A percentile compares a stretch with the other conserved stretches of the same genome.
phyloP scores from a whole-genome alignment of 2,329 filamentous ascomycete genomes.

The Pseudocercospora macadamiae region DNA sequence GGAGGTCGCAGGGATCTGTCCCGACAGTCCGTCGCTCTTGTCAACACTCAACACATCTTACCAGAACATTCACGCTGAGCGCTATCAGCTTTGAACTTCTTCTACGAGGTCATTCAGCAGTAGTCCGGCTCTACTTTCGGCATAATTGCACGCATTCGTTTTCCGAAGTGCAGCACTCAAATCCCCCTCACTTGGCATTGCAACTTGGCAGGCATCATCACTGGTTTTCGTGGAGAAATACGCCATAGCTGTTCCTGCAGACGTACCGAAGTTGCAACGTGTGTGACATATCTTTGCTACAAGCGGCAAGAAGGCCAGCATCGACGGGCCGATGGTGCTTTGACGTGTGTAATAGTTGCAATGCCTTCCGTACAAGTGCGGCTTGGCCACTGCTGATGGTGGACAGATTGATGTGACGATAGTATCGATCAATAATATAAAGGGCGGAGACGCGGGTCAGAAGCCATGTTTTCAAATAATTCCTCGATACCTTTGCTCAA shows the following conservation, averaged over 20 bases:
- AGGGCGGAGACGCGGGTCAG: background rate
- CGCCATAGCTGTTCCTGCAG: background rate
- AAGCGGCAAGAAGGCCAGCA: background rate
- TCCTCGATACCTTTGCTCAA: background rate
- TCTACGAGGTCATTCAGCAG: background rate
- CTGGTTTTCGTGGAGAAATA: background rate
- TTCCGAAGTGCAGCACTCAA: background rate
- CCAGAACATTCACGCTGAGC: background rate
- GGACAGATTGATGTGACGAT: background rate
- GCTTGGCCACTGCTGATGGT: background rate
- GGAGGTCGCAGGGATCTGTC: background rate
- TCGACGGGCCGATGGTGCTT: background rate
- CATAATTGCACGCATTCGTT: background rate
- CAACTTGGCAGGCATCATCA: conserved; percentile 4
- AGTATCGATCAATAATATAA: background rate
- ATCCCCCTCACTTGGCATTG: conserved; percentile 4
- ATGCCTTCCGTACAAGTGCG: background rate
- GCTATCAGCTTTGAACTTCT: background rate
- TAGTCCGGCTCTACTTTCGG: background rate
- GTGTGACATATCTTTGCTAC: conserved; percentile 4
- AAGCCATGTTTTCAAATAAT: background rate
- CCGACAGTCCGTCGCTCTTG: background rate
- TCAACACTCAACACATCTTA: background rate
- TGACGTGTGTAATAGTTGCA: background rate
- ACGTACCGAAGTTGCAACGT: background rate